Percentiles rank a stretch among this genome's conserved stretches.
phyloP scores from a whole-genome alignment of 768 basidiomycete species.

The Lactarius deliciosus region DNA sequence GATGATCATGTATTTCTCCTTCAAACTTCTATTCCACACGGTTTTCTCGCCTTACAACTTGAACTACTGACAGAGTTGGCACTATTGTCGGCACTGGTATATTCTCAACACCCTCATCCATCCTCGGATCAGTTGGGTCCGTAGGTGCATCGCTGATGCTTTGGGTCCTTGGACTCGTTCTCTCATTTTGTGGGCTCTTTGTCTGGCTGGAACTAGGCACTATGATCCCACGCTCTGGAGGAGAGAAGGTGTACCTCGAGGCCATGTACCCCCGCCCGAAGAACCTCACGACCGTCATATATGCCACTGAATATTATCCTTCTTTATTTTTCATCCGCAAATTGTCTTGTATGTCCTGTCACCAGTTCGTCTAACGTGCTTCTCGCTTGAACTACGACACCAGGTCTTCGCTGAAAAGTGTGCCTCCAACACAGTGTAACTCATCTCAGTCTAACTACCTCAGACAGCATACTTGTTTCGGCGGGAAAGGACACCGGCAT shows the following conservation, averaged over 20 bases:
- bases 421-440: background rate
- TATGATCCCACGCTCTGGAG: constrained; percentile 62
- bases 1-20: constrained; percentile 44
- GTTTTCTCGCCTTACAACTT: background rate
- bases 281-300: constrained; percentile 49
- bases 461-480: constrained; percentile 48
- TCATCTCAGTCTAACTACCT: background rate
- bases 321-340: constrained; percentile 43
- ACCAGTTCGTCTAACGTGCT: background rate
- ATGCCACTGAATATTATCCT: constrained; percentile 50
- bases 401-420: constrained; percentile 38
- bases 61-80: constrained; percentile 40
- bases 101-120: constrained; percentile 61
- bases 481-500: constrained; percentile 41
- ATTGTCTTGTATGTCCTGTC: constrained; percentile 46
- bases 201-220: constrained; percentile 65
- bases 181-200: constrained; percentile 59
- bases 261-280: constrained; percentile 50
- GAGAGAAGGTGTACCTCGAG: constrained; percentile 64
- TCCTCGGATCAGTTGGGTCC: constrained; percentile 55
- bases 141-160: constrained; percentile 61
- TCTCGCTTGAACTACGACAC: background rate
- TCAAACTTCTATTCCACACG: background rate
- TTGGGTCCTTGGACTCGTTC: constrained; percentile 59
- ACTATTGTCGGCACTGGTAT: constrained; percentile 65